Evolutionary conservation across 306 rosid species (phyloP).

Genomic region (Acacia melanoxylon): DNA sequence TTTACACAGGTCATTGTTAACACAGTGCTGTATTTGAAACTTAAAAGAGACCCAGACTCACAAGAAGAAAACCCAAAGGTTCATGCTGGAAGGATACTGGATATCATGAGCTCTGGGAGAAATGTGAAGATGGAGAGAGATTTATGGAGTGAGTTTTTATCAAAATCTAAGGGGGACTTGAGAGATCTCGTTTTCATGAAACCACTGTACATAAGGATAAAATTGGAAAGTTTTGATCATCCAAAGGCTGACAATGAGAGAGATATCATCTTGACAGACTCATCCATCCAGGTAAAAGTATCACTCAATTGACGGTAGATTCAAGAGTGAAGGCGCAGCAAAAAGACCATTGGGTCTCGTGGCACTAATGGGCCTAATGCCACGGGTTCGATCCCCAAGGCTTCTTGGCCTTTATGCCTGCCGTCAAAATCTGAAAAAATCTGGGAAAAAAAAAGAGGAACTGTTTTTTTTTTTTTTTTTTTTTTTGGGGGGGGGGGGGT

Average conservation of each 20-base stretch:
- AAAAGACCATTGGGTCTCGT: too few relatives aligned
- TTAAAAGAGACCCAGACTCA: conserved; percentile 33
- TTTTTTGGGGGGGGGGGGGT: too few relatives aligned
- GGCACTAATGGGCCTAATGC: too few relatives aligned
- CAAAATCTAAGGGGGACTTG: conserved; percentile 58
- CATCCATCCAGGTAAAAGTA: conserved; percentile 59
- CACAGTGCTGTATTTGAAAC: conserved; percentile 64
- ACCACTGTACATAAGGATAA: conserved; percentile 71
- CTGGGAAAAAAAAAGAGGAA: too few relatives aligned
- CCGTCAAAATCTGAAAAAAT: too few relatives aligned
- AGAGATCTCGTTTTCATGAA: conserved; percentile 71
- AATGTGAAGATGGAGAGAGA: conserved; percentile 54
- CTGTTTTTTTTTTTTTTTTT: too few relatives aligned
- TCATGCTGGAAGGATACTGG: conserved; percentile 62
- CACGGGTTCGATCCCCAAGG: too few relatives aligned
- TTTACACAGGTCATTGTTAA: conserved; percentile 64
- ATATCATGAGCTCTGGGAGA: conserved; percentile 50
- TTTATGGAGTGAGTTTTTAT: conserved; percentile 49
- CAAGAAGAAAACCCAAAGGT: conserved; percentile 47
- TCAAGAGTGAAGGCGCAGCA: not conserved
- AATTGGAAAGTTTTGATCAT: conserved; percentile 57
- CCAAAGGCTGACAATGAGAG: conserved; percentile 70
- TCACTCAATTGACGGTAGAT: conserved; percentile 40
- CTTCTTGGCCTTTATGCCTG: too few relatives aligned
- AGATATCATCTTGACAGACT: conserved; percentile 64